Base-by-base conservation (phyloP, 257 asterid species). In the Plectranthus barbatus region DNA sequence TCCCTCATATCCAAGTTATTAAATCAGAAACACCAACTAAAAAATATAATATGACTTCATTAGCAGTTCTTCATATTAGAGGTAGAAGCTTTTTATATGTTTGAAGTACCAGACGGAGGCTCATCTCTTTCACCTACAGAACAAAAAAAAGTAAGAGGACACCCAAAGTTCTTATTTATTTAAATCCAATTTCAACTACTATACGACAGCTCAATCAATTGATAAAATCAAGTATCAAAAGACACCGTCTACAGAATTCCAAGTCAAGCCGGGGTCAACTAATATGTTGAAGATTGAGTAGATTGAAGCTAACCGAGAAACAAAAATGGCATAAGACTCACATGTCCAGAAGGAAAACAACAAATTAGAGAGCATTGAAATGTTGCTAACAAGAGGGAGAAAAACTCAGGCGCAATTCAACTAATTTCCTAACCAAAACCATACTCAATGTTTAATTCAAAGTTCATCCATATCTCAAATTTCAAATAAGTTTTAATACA, bases 401-500 rank as follows among this genome's bases (percentile, higher is more conserved):
- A 33, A 26, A 2, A n/a, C 18, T 23, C 21, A 67, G 31, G 20
- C 10, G 2, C 2, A 54, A 31, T 6, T 21, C 23, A 15, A 26
- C 45, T 46, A 36, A 56, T 67, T 67, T 36, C 66, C 44, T 31
- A 14, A 14, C 20, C 47, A 40, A 53, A 65, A 31, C 48, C 39
- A 39, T 11, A 26, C 46, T 39, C 29, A 49, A 41, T 39, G 37
- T 60, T 20, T 44, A 44, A 45, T 24, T 7, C 13, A 42, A 45
- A 23, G 42, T 54, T n/a, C 3, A 46, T 46, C 18, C 52, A 31
- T 7, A 49, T 2, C 13, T 48, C 20, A 12, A 26, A 23, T 20
- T 24, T 24, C 67, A 53, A 56, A 59, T 24, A 56, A 67, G 49
- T 31, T 62, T 23, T 37, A 57, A 59, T 33, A 11, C 55, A 72